Evolutionary conservation across 768 basidiomycete genomes (phyloP), one percentile per base, ranked within the genome.

Genomic region (Kwoniella sp.): DNA sequence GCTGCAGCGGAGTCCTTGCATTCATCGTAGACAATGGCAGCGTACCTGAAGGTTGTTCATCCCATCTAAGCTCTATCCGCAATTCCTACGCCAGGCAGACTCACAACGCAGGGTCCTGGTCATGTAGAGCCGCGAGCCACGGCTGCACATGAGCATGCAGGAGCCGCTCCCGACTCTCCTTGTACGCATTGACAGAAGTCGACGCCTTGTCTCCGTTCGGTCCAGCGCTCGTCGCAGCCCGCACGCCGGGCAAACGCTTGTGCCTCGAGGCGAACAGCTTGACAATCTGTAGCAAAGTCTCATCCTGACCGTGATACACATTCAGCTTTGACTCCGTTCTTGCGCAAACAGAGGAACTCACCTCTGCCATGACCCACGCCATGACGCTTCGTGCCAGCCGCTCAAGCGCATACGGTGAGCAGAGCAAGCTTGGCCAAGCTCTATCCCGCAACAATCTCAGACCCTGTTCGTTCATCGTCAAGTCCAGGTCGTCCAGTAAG

Each of bases 351-450:
- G 10, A 34, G 33, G 29, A 31, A 65, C 76, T 50, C 56, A 86
- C 87, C 78, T 89, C 86, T 3, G 81, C 78, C 44, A 87, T 73
- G 34, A 89, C 81, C 88, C 88, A 90, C 15, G 73, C 74, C 5
- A 88, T 57, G 1, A 88, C 76, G 15, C 77, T 76, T 44, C 78
- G 77, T 8, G 82, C 78, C 25, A 89, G 76, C 39, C 87, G 77
- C 46, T 79, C 80, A 42, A 85, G 69, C 1, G 82, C 83, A 69
- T 88, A 87, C 29, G 84, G 82, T 12, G 88, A 84, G 34, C 82
- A 79, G 70, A 88, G 77, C 14, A 83, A 80, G 57, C 81, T 84
- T 0, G 88, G 87, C 83, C 84, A 88, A 56, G 87, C 81, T 61
- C 83, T 79, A 48, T 82, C 79, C 5, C 77, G 76, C n/a, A 90